Base-by-base conservation (phyloP, 148 eudicot species). In the Silene uniflora region DNA sequence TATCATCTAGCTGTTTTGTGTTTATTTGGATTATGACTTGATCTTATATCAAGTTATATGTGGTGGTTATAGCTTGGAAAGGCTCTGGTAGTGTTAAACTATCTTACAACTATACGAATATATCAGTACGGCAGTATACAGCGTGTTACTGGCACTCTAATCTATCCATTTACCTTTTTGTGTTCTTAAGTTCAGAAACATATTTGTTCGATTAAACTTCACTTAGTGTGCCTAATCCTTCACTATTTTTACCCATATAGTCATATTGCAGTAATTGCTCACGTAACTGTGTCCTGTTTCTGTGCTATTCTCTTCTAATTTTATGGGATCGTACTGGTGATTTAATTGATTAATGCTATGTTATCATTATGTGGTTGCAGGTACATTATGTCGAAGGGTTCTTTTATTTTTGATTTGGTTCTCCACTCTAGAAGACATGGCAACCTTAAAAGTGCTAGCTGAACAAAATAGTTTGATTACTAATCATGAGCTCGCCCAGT, bases 351-450 rank as follows among this genome's bases (percentile, higher is more conserved):
- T 44, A 23, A 63, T n/a, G 23, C 46, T 74, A 56, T 44, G 47
- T 16, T 21, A 4, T 24, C 2, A 3, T 56, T 61, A 19, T 25
- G 29, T 56, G 39, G 52, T 77, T 85, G 88, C 90, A 91, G 98
- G 93, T 85, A 73, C 83, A 66, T 84, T 85, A 72, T 84, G 82
- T 75, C 85, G 79, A 72, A 78, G 69, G 67, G 76, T 84, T 76
- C 78, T 95, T 39, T 71, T 90, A 56, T 84, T 89, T 32, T 70
- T 83, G 18, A 69, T 88, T 67, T 90, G 89, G 90, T 70, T 89
- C 29, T 84, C 77, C 67, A 82, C 83, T 71, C 78, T 84, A 63
- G 81, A 83, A 83, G 78, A 82, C 78, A 84, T 82, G 65, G 69
- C 74, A 46, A 75, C 80, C 60, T 68, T 84, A 22, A 82, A 83